Evolutionary conservation across 345 rosid species (phyloP).

Genomic region (Linum tenue): DNA sequence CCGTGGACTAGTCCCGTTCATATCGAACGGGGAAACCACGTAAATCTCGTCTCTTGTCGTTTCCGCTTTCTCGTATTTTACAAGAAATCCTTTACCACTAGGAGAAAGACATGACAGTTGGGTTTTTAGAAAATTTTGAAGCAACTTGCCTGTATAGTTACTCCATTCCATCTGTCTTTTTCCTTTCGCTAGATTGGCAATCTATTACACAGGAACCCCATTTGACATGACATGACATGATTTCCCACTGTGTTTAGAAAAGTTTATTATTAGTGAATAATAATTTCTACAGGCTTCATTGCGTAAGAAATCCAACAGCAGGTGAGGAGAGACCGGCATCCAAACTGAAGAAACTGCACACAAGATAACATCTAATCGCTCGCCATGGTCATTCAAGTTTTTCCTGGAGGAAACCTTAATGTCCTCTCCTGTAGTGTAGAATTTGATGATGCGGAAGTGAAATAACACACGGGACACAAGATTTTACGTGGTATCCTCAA

Average conservation of each 20-base stretch:
- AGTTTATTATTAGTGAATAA: background rate
- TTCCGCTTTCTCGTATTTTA: no score
- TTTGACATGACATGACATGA: constrained; percentile 54
- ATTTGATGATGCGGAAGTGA: no score
- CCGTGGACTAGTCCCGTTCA: no score
- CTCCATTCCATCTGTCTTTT: constrained; percentile 93
- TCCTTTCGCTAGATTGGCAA: constrained; percentile 78
- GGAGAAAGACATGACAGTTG: no score
- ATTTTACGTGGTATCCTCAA: no score
- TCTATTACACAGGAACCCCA: constrained; percentile 56
- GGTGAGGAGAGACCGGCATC: constrained; percentile 65
- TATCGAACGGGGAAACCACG: no score
- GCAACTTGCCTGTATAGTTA: constrained; percentile 48
- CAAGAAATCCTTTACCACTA: no score
- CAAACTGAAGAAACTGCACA: constrained; percentile 86
- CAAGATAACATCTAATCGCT: constrained; percentile 76
- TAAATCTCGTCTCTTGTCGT: no score
- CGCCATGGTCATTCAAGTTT: constrained; percentile 85
- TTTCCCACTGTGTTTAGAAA: constrained; percentile 62
- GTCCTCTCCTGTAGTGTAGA: constrained; percentile 96
- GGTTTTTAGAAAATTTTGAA: no score
- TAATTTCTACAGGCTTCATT: constrained; percentile 55
- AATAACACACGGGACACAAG: no score
- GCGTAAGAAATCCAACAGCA: constrained; percentile 75
- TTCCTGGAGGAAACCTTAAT: constrained; percentile 81